These are phyloP conservation scores for Camellia japonica DNA, from an alignment of 148 eudicot species.

Conservation along the genomic window DNA sequence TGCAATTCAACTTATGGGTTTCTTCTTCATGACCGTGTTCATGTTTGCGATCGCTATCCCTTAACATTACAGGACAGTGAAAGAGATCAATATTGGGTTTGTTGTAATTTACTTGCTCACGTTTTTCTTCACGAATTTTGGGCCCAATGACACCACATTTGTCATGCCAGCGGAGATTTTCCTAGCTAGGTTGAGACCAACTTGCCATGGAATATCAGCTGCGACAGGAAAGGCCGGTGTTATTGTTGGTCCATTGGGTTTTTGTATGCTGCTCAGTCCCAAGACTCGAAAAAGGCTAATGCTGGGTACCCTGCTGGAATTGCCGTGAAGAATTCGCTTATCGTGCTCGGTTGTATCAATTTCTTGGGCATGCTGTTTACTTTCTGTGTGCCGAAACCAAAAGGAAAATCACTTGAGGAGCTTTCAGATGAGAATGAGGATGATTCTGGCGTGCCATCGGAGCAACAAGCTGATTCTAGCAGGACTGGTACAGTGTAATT, in stretches of 20 bases:
- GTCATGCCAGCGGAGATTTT: conserved; percentile 67
- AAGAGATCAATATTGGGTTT: conserved; percentile 41
- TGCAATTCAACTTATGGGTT: conserved; percentile 60
- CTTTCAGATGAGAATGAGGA: conserved; percentile 35
- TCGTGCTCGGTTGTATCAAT: conserved; percentile 41
- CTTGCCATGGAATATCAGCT: conserved; percentile 68
- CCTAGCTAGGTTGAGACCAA: conserved; percentile 53
- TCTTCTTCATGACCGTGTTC: conserved; percentile 74
- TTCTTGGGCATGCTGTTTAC: conserved; percentile 47
- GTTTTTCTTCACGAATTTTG: conserved; percentile 67
- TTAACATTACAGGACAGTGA: conserved; percentile 45
- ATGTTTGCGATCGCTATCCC: conserved; percentile 75
- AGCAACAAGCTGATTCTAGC: background rate
- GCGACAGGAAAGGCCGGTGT: conserved; percentile 70
- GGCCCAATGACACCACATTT: conserved; percentile 66
- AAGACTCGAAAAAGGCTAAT: conserved; percentile 33
- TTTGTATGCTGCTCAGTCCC: conserved; percentile 45
- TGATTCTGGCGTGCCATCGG: background rate
- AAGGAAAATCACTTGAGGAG: conserved; percentile 58
- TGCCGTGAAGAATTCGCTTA: conserved; percentile 47
- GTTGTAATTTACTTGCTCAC: conserved; percentile 51
- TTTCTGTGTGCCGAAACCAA: conserved; percentile 57
- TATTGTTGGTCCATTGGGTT: conserved; percentile 57
- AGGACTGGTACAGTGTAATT: conserved; percentile 16
- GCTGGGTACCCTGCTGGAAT: conserved; percentile 55